Percentiles rank a stretch among this genome's conserved stretches.
Evolutionary conservation across 177 flowering plant genomes (phyloP).

Genomic region (Telopea speciosissima): DNA sequence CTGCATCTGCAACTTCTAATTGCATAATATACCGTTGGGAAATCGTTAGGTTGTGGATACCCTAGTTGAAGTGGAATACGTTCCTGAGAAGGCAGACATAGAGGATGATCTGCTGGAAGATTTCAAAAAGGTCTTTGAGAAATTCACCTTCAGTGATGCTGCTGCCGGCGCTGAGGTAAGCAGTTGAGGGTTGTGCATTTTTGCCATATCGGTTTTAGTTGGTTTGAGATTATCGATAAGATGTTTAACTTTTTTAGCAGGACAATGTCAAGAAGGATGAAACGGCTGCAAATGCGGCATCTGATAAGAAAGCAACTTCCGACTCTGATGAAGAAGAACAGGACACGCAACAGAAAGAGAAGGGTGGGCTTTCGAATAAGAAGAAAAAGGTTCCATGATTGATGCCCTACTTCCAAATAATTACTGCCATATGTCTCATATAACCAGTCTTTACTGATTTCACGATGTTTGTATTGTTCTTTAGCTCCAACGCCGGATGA

Average conservation of each 20-base stretch:
- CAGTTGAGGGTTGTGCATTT: slow-evolving; percentile 3
- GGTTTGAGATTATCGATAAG: neutral
- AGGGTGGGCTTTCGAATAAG: slow-evolving; percentile 74
- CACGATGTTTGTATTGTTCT: slow-evolving; percentile 2
- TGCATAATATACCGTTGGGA: neutral
- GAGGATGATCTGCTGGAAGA: slow-evolving; percentile 65
- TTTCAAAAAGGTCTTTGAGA: slow-evolving; percentile 75
- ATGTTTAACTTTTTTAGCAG: slow-evolving; percentile 24
- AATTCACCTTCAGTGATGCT: slow-evolving; percentile 48
- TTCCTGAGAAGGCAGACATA: slow-evolving; percentile 76
- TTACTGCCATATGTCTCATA: neutral
- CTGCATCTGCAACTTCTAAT: no score
- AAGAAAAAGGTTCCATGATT: slow-evolving; percentile 70
- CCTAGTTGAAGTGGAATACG: slow-evolving; percentile 73
- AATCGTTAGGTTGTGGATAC: slow-evolving; percentile 34
- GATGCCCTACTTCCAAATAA: neutral
- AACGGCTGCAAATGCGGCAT: slow-evolving; percentile 38
- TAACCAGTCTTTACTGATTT: no score
- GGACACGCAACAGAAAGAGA: slow-evolving; percentile 67
- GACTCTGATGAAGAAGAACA: slow-evolving; percentile 92
- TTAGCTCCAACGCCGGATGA: slow-evolving; percentile 93
- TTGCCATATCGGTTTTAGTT: neutral
- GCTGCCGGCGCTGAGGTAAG: slow-evolving; percentile 37
- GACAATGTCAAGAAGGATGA: slow-evolving; percentile 75
- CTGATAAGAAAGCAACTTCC: slow-evolving; percentile 59